Conservation (phyloP, 2,329 filamentous ascomycete species). For the Ploettnerulaceae sp. region DNA sequence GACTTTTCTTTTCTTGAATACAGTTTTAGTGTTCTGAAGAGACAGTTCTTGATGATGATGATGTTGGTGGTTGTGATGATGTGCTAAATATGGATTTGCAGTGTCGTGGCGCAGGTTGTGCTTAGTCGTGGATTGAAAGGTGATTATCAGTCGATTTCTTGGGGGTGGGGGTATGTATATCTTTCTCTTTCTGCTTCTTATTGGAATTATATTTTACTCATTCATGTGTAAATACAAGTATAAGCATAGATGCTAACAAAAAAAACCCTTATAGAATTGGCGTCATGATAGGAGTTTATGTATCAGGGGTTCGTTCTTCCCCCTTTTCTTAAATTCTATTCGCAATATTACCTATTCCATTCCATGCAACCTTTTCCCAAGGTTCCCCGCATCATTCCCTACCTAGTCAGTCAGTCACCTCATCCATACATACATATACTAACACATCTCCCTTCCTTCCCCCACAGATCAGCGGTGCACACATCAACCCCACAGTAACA, state of each 20-base stretch:
- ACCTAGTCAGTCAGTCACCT: not conserved
- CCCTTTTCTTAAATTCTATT: too few species aligned
- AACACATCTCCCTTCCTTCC: too few species aligned
- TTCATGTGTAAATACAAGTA: too few species aligned
- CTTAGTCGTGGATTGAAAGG: conserved; percentile 36
- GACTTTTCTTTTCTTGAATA: too few species aligned
- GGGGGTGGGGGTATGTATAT: conserved; percentile 33
- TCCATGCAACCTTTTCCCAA: not conserved
- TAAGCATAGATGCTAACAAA: conserved; percentile 4
- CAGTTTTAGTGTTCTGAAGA: too few species aligned
- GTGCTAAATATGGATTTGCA: not conserved
- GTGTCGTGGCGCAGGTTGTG: conserved; percentile 60
- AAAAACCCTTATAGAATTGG: conserved; percentile 50
- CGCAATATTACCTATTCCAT: too few species aligned
- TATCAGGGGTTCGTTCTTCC: conserved; percentile 47
- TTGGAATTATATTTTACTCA: too few species aligned
- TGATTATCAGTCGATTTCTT: conserved; percentile 30
- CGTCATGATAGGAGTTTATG: conserved; percentile 68
- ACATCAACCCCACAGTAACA: conserved; percentile 67
- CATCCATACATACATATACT: conserved; percentile 2
- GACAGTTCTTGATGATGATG: too few species aligned
- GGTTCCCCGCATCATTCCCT: not conserved
- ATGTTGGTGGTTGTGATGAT: too few species aligned
- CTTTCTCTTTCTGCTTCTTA: not conserved
- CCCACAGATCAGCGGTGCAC: conserved; percentile 44